Evolutionary conservation across 495 filamentous ascomycete species (phyloP).

Genomic region (Neurospora hispaniola): DNA sequence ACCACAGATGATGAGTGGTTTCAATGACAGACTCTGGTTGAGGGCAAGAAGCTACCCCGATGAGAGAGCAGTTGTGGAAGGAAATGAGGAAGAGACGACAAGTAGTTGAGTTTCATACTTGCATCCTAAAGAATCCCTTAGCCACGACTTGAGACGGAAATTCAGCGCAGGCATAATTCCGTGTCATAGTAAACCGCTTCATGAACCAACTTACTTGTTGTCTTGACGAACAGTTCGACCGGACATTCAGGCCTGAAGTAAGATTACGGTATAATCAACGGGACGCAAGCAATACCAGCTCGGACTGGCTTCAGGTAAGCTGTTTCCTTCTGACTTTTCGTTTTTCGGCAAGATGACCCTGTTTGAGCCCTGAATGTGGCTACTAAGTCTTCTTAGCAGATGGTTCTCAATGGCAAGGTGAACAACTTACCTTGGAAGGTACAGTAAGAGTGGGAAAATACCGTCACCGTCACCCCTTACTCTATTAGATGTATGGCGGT

Average conservation of each 20-base stretch:
- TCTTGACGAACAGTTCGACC: not conserved
- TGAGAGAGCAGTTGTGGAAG: not conserved
- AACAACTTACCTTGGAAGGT: not conserved
- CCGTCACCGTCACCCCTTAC: no score
- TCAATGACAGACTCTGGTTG: no score
- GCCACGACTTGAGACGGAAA: not conserved
- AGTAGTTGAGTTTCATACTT: not conserved
- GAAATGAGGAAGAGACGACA: not conserved
- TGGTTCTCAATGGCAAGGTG: not conserved
- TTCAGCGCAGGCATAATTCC: not conserved
- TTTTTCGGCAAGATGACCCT: not conserved
- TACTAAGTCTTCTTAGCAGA: not conserved
- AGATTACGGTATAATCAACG: no score
- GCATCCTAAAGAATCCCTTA: not conserved
- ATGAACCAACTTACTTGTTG: no score
- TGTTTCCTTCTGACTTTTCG: not conserved
- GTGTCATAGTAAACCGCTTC: not conserved
- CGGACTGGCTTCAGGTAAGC: not conserved
- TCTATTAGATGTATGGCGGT: no score
- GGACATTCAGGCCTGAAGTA: not conserved
- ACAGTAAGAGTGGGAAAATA: no score
- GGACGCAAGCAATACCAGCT: not conserved
- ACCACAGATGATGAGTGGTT: not conserved
- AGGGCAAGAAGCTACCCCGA: not conserved
- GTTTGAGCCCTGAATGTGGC: not conserved